phyloP scores from a whole-genome alignment of 768 basidiomycete species.

The Strobilomyces confusus region DNA sequence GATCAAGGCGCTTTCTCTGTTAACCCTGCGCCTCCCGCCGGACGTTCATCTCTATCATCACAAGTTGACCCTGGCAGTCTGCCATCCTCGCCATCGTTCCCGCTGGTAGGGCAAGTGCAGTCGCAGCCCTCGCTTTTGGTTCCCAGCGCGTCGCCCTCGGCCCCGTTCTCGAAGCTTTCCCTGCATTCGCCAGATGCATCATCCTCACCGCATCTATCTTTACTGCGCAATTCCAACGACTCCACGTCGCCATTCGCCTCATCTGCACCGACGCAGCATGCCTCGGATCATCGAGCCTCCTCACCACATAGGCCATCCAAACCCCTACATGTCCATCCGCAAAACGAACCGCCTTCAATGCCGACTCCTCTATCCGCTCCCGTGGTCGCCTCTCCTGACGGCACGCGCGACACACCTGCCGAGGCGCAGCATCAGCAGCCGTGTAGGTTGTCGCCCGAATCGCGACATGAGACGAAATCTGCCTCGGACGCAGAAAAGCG shows the following conservation, averaged over 20 bases:
- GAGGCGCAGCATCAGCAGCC: conserved; percentile 20
- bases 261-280: not conserved
- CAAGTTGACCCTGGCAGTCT: not conserved
- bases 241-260: not conserved
- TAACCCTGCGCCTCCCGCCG: not conserved
- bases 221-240: conserved; percentile 9
- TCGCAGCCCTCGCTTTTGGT: not conserved
- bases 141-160: conserved; percentile 39
- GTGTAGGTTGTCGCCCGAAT: conserved; percentile 14
- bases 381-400: conserved; percentile 8
- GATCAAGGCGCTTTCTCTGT: not conserved
- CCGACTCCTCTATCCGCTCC: conserved; percentile 8
- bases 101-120: not conserved
- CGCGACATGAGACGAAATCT: not conserved
- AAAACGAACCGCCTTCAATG: conserved; percentile 12
- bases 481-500: conserved; percentile 10
- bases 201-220: conserved; percentile 8
- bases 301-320: conserved; percentile 23
- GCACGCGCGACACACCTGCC: conserved; percentile 23
- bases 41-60: not conserved
- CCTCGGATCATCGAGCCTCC: not conserved
- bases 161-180: conserved; percentile 51
- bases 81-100: conserved; percentile 1
- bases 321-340: conserved; percentile 26
- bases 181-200: conserved; percentile 35